phyloP scores from a whole-genome alignment of 176 grass and related monocot species.

The Triticum urartu region DNA sequence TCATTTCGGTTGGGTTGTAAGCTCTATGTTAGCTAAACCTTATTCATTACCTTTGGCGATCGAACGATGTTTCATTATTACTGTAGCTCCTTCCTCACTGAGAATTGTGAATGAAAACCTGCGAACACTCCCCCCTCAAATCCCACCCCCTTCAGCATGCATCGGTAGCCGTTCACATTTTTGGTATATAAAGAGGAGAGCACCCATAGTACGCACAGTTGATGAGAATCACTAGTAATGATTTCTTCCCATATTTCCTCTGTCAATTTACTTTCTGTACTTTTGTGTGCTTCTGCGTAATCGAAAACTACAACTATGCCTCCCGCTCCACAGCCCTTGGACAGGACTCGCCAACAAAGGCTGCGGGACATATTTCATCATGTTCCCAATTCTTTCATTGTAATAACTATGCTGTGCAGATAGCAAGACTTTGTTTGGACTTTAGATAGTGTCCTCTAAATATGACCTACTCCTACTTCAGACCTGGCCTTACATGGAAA shows the following conservation, averaged over 20 bases:
- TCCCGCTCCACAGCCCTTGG: too few relatives aligned
- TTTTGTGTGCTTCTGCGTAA: not conserved
- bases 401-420: not conserved
- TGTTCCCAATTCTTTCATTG: not conserved
- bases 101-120: too few relatives aligned
- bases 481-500: not conserved
- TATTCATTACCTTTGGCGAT: too few relatives aligned
- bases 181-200: too few relatives aligned
- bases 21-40: too few relatives aligned
- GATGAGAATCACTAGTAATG: not conserved
- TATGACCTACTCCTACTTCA: slow-evolving; percentile 1
- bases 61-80: not conserved
- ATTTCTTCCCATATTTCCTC: not conserved
- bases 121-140: too few relatives aligned
- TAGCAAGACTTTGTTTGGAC: not conserved
- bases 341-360: too few relatives aligned
- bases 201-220: too few relatives aligned
- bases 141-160: too few relatives aligned
- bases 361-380: too few relatives aligned
- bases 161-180: too few relatives aligned
- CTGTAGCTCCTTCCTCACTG: not conserved
- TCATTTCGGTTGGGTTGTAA: too few relatives aligned
- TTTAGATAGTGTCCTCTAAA: not conserved
- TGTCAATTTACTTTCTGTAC: not conserved
- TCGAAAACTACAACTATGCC: not conserved